Evolutionary conservation across 176 grass and related monocot species (phyloP), one percentile per base, ranked within the genome.

Genomic region (Raddia distichophylla): DNA sequence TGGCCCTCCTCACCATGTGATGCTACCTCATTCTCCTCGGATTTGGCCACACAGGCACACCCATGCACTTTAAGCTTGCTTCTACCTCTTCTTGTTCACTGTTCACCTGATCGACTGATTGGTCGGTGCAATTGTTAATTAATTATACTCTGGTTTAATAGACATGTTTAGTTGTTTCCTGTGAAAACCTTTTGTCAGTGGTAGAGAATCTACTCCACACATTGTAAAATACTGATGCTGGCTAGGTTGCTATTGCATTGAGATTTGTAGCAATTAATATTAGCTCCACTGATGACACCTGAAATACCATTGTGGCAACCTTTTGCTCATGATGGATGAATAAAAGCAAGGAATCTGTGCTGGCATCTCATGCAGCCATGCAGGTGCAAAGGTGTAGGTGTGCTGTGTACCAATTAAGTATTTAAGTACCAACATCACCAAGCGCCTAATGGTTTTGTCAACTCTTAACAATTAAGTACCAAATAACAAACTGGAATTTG

Each of bases 91-190:
- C 10, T 18, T 49, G 20, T 63, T 60, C 13, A 1, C 44, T 14
- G 0, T 50, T 59, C 8, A 7, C 18, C 64, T 75, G 18, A 40
- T 53, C 76, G 43, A 9, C 16, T 49, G 47, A 20, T 51, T 77
- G 78, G 83, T 78, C 79, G 67, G 67, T 86, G 73, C 2, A 73
- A 86, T 86, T 60, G 79, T 67, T 66, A 73, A 70, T 40, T 86
- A 27, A 27, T 27, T 27, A 12, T 13, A 63, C 63, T 54, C 74
- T 18, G 43, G 62, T 66, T 49, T 55, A 71, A 42, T 49, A 27
- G 11, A 17, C 48, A 14, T 60, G 76, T 56, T 67, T 34, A 33
- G 45, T 45, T 78, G 78, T 73, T 86, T 82, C 34, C 15, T 52
- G 10, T 5, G 14, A 42, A 76, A 60, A 17, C n/a, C 73, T 66